Evolutionary conservation across 1,284 basidiomycete species (phyloP).

Genomic region (Sporisorium scitamineum): DNA sequence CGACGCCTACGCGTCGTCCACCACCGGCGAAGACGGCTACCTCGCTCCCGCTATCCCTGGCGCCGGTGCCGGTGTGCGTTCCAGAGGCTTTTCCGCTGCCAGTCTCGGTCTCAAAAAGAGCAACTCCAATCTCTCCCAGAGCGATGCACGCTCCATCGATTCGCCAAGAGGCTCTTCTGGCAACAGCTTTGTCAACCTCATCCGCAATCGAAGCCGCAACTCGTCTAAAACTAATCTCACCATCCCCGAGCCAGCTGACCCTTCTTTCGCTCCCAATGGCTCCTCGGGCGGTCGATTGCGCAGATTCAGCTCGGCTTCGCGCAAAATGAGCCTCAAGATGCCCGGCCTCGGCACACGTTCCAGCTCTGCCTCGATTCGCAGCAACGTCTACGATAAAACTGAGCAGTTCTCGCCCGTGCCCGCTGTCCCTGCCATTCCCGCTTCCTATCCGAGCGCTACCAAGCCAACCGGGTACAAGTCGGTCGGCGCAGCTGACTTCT

Average conservation of each 20-base stretch:
- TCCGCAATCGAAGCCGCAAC: slow-evolving; percentile 44
- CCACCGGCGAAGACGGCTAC: slow-evolving; percentile 14
- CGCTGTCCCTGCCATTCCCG: slow-evolving; percentile 25
- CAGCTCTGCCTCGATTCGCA: slow-evolving; percentile 27
- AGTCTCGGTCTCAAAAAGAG: slow-evolving; percentile 40
- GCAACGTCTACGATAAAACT: slow-evolving; percentile 29
- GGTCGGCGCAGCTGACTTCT: slow-evolving; percentile 2
- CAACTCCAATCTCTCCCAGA: slow-evolving; percentile 51
- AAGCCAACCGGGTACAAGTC: slow-evolving; percentile 31
- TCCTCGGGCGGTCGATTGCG: slow-evolving; percentile 17
- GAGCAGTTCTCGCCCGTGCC: slow-evolving; percentile 18
- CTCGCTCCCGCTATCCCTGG: slow-evolving; percentile 21
- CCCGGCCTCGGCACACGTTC: slow-evolving; percentile 20
- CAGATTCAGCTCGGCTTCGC: slow-evolving; percentile 39
- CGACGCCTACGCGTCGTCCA: neutral
- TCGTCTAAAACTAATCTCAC: slow-evolving; percentile 45
- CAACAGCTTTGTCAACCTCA: slow-evolving; percentile 39
- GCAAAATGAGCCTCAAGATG: slow-evolving; percentile 51
- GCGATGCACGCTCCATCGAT: slow-evolving; percentile 47
- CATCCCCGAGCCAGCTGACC: slow-evolving; percentile 19
- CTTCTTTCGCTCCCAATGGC: slow-evolving; percentile 1
- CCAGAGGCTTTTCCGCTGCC: slow-evolving; percentile 24
- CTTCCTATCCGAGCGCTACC: slow-evolving; percentile 9
- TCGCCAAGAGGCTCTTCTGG: slow-evolving; percentile 38
- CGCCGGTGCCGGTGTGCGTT: slow-evolving; percentile 3